Evolutionary conservation across 179 eudicot genomes (phyloP).

Genomic region (Beta lomatogona): DNA sequence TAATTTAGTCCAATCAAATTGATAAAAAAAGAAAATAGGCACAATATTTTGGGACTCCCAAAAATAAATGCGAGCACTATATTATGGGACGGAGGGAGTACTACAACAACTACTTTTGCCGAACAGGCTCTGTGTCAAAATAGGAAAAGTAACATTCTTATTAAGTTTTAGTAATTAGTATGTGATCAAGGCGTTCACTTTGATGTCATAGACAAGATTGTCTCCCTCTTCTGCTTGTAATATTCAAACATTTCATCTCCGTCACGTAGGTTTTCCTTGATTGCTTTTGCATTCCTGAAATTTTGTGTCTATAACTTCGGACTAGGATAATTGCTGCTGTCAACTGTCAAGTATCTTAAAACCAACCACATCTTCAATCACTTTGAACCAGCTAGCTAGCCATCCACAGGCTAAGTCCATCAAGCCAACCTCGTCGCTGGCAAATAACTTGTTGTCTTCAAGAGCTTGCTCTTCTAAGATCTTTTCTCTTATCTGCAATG

Average conservation of each 20-base stretch:
- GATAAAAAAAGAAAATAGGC: too few relatives aligned
- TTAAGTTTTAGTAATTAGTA: too few relatives aligned
- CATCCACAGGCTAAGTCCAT: slow-evolving; percentile 15
- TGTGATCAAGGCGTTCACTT: too few relatives aligned
- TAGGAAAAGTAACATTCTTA: too few relatives aligned
- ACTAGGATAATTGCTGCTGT: neutral
- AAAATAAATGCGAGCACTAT: too few relatives aligned
- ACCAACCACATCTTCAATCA: slow-evolving; percentile 21
- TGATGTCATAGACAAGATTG: neutral
- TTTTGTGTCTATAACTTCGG: slow-evolving; percentile 3
- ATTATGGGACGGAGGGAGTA: too few relatives aligned
- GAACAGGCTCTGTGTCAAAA: too few relatives aligned
- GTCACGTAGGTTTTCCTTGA: slow-evolving; percentile 13
- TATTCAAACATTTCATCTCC: neutral
- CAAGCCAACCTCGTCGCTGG: neutral
- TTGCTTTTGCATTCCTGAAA: slow-evolving; percentile 12
- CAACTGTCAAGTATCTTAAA: slow-evolving; percentile 4
- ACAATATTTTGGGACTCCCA: too few relatives aligned
- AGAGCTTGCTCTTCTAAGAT: neutral
- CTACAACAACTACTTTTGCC: too few relatives aligned
- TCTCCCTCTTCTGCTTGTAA: neutral
- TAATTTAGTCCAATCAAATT: too few relatives aligned
- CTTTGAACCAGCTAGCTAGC: slow-evolving; percentile 17
- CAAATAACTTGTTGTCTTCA: neutral
- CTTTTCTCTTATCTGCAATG: neutral